Evolutionary conservation across 768 basidiomycete genomes (phyloP), one percentile per base, ranked within the genome.

Genomic region (Fomitopsis serialis): DNA sequence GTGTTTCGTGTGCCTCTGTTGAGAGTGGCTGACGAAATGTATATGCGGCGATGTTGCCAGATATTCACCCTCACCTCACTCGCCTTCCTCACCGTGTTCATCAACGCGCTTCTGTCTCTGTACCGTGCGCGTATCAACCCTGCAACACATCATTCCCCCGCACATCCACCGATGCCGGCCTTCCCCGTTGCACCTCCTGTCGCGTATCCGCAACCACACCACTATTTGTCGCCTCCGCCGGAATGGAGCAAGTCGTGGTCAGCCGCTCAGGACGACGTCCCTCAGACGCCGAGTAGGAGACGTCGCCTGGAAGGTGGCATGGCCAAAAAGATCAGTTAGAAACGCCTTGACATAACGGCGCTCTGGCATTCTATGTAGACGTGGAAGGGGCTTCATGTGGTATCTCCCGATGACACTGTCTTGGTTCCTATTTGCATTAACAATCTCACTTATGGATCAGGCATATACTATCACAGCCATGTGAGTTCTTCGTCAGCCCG

Each of bases 81-180:
- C 53, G 76, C 84, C 29, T 90, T 90, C 67, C 62, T 89, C 61
- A 91, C 89, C 17, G 70, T 89, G 17, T 89, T 92, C 72, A 79
- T 91, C 69, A 92, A 92, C 69, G 72, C 86, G n/a, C 69, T 91
- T 50, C 74, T 91, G 50, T 85, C 85, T 34, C 75, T 91, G 36
- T 91, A 89, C 67, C 87, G 89, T 48, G 74, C 87, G 42, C 79
- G 81, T 61, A 78, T 80, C 64, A 78, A 64, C 68, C 65, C 72
- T 8, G 55, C 57, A 17, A 53, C 58, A 35, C 58, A 54, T 19
- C 19, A 48, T 2, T 35, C 53, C 0, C 52, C 46, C 6, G 32
- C 48, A n/a, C 57, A 54, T 24, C 58, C 46, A n/a, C 54, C 58
- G 10, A 48, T 61, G 4, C 61, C 63, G 9, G 54, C 61, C 10